These are phyloP conservation scores for Colletotrichum chrysophilum DNA, from an alignment of 2,329 filamentous ascomycete genomes.

Conservation along the genomic window DNA sequence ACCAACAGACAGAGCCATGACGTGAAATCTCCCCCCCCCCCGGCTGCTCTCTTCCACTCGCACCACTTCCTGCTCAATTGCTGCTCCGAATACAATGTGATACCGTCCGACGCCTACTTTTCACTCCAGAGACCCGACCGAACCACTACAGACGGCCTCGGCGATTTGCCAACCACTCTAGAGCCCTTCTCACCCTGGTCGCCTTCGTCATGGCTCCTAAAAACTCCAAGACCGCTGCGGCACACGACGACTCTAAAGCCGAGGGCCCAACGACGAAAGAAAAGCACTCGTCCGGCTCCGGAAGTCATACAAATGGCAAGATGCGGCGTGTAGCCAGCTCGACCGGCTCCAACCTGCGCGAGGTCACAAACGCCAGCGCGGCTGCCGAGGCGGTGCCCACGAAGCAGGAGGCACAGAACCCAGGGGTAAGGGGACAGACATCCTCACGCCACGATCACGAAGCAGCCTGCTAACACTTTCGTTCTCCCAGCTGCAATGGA, in stretches of 20 bases:
- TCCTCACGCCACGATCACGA: slow-evolving; percentile 1
- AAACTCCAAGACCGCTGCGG: slow-evolving; percentile 40
- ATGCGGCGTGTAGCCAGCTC: slow-evolving; percentile 61
- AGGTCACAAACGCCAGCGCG: slow-evolving; percentile 32
- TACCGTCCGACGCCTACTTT: slow-evolving; percentile 38
- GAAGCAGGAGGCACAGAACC: slow-evolving; percentile 16
- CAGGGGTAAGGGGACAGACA: slow-evolving; percentile 14
- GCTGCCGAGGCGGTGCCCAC: slow-evolving; percentile 26
- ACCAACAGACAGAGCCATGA: slow-evolving; percentile 20
- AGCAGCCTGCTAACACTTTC: neutral
- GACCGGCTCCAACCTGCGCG: slow-evolving; percentile 37
- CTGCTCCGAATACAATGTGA: slow-evolving; percentile 15
- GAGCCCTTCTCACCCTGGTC: neutral
- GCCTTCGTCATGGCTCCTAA: slow-evolving; percentile 50
- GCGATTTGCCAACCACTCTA: neutral
- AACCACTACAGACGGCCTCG: neutral
- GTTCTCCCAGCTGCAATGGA: slow-evolving; percentile 64
- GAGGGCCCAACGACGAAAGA: slow-evolving; percentile 48
- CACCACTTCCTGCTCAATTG: neutral
- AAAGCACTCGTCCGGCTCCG: slow-evolving; percentile 42
- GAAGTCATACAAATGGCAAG: slow-evolving; percentile 52
- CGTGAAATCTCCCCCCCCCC: slow-evolving; percentile 4
- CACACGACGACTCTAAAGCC: slow-evolving; percentile 48
- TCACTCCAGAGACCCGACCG: slow-evolving; percentile 53
- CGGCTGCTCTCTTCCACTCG: neutral